Percentiles rank a stretch among this genome's conserved stretches.
These are phyloP conservation scores for Guadua angustifolia DNA, from an alignment of 176 grass and related monocot species.

Conservation along the genomic window DNA sequence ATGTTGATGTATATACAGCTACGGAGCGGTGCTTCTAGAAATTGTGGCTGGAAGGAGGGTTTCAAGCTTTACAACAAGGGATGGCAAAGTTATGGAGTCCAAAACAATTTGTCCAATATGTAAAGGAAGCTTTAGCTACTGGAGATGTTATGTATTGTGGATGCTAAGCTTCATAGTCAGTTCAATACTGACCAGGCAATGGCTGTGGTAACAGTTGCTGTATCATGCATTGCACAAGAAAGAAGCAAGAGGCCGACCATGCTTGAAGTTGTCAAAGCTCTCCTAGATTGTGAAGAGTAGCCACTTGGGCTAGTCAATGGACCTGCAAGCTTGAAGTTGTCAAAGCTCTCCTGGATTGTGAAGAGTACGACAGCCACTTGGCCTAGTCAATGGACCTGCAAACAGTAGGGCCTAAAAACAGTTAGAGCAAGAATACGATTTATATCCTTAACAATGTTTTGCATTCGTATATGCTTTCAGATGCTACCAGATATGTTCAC, in stretches of 20 bases:
- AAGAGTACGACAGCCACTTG: neutral
- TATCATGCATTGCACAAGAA: slow-evolving; percentile 47
- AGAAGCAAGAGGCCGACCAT: slow-evolving; percentile 38
- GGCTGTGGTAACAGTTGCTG: slow-evolving; percentile 21
- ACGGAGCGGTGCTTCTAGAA: slow-evolving; percentile 47
- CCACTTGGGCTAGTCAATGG: no score
- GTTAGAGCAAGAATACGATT: no score
- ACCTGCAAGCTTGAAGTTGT: no score
- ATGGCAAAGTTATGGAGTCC: neutral
- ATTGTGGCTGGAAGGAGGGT: slow-evolving; percentile 36
- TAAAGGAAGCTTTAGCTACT: neutral
- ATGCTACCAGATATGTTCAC: no score
- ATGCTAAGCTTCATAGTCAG: slow-evolving; percentile 16
- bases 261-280: slow-evolving; percentile 15
- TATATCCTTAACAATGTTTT: no score
- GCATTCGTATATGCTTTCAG: no score
- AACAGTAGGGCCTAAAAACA: no score
- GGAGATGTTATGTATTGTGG: slow-evolving; percentile 28
- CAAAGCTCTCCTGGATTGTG: slow-evolving; percentile 19
- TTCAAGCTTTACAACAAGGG: slow-evolving; percentile 14
- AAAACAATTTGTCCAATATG: neutral
- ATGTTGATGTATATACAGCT: slow-evolving; percentile 57
- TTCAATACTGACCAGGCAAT: slow-evolving; percentile 32
- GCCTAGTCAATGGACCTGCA: no score
- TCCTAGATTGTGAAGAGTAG: no score